Percentiles rank a stretch among this genome's conserved stretches.
These are phyloP conservation scores for Endoconidiophora polonica DNA, from an alignment of 2,329 filamentous ascomycete species.

Conservation along the genomic window DNA sequence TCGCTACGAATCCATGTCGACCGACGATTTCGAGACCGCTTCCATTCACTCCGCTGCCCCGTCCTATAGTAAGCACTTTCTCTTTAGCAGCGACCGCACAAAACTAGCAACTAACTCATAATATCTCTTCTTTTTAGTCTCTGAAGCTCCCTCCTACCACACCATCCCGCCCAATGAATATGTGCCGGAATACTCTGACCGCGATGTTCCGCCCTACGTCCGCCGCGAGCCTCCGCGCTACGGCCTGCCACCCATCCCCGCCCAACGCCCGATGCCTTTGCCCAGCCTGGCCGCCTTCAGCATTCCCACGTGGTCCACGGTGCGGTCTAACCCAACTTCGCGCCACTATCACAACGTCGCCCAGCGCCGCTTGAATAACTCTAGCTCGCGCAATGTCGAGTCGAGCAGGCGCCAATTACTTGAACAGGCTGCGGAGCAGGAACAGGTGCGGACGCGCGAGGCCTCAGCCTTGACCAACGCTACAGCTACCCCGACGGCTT, in stretches of 20 bases:
- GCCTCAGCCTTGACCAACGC: not conserved
- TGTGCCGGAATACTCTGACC: slow-evolving; percentile 35
- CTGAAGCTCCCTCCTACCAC: slow-evolving; percentile 48
- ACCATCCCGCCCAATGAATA: slow-evolving; percentile 33
- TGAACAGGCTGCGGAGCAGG: slow-evolving; percentile 20
- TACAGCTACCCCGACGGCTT: no score
- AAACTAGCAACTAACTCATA: not conserved
- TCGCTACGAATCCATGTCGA: slow-evolving; percentile 19
- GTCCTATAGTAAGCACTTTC: slow-evolving; percentile 39
- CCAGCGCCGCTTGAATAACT: slow-evolving; percentile 37
- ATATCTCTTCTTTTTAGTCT: slow-evolving; percentile 26
- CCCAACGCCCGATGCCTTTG: slow-evolving; percentile 21
- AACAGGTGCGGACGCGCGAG: slow-evolving; percentile 15
- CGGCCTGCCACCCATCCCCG: slow-evolving; percentile 35
- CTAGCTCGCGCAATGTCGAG: slow-evolving; percentile 21
- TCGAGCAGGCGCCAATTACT: slow-evolving; percentile 19
- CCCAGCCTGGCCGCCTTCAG: slow-evolving; percentile 37
- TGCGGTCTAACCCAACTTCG: slow-evolving; percentile 35
- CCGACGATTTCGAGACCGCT: slow-evolving; percentile 48
- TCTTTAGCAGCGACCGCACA: not conserved
- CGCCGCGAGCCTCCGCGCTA: slow-evolving; percentile 13
- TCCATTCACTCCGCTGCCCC: slow-evolving; percentile 52
- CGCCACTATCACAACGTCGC: slow-evolving; percentile 49
- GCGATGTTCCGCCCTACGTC: slow-evolving; percentile 13
- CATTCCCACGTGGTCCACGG: slow-evolving; percentile 41